phyloP scores from a whole-genome alignment of 2,329 filamentous ascomycete species.

The Xylaria sp. region DNA sequence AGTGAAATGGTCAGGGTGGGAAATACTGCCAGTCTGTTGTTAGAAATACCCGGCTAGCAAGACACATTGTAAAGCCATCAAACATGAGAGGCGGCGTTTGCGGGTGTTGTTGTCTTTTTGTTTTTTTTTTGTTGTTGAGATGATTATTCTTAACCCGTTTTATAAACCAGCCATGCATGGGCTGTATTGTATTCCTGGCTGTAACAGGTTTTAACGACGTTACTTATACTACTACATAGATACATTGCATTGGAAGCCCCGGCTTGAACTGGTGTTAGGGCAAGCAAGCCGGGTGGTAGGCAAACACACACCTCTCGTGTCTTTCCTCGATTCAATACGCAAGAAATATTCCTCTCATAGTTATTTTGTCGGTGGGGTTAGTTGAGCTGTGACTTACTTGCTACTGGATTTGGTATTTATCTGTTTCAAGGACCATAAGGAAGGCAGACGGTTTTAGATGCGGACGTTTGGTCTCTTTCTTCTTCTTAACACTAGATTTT shows the following conservation, averaged over 20 bases:
- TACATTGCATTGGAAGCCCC: conserved; percentile 29
- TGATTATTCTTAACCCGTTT: conserved; percentile 15
- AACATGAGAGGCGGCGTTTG: conserved; percentile 36
- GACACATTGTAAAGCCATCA: conserved; percentile 30
- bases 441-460: not conserved
- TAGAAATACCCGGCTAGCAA: conserved; percentile 38
- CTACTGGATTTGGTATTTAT: not conserved
- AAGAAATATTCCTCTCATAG: not conserved
- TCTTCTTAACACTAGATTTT: no score
- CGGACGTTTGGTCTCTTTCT: not conserved
- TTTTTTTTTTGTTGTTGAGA: conserved; percentile 14
- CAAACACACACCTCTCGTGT: not conserved
- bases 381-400: not conserved
- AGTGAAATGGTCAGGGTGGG: conserved; percentile 7
- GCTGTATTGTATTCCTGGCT: conserved; percentile 10
- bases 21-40: conserved; percentile 29
- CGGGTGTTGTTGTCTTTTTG: conserved; percentile 24
- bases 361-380: not conserved
- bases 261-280: conserved; percentile 4
- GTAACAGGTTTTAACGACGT: conserved; percentile 21
- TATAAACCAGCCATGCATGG: not conserved
- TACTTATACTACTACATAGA: conserved; percentile 20
- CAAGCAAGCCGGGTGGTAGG: not conserved
- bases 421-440: not conserved
- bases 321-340: not conserved